Evolutionary conservation across 169 alveolate genomes (phyloP).

Genomic region (Plasmodium reichenowi): DNA sequence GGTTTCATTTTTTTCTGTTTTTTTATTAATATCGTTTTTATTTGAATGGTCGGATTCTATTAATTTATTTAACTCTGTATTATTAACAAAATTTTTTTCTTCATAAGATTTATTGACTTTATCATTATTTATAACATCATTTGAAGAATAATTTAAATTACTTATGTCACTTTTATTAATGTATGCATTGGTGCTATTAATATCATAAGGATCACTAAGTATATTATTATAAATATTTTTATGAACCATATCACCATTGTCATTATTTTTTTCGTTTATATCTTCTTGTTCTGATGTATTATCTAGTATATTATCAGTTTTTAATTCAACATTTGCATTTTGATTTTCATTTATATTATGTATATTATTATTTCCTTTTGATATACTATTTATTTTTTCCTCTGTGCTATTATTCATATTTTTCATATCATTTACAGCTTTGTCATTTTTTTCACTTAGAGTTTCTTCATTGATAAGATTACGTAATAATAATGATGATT

Average conservation of each 20-base stretch:
- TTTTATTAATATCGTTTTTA: neutral
- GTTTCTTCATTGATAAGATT: constrained; percentile 55
- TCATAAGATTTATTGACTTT: neutral
- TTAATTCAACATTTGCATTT: constrained; percentile 6
- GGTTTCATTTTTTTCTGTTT: neutral
- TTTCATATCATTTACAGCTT: constrained; percentile 20
- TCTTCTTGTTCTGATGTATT: constrained; percentile 8
- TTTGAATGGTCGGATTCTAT: neutral
- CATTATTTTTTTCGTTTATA: constrained; percentile 11
- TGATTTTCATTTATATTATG: constrained; percentile 34
- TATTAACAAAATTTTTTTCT: neutral
- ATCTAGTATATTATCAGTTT: constrained; percentile 10
- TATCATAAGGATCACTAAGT: constrained; percentile 3
- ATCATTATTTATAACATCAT: neutral
- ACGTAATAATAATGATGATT: constrained; percentile 45
- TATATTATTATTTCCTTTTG: neutral
- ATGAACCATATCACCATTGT: neutral
- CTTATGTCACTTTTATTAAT: constrained; percentile 1
- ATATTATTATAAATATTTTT: neutral
- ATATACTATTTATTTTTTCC: neutral
- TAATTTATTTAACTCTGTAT: neutral
- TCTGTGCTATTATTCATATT: constrained; percentile 17
- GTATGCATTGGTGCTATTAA: neutral
- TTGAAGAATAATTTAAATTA: neutral
- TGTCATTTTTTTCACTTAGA: constrained; percentile 14